Conservation (phyloP, 2,329 filamentous ascomycete genomes). For the Colletotrichum lentis region DNA sequence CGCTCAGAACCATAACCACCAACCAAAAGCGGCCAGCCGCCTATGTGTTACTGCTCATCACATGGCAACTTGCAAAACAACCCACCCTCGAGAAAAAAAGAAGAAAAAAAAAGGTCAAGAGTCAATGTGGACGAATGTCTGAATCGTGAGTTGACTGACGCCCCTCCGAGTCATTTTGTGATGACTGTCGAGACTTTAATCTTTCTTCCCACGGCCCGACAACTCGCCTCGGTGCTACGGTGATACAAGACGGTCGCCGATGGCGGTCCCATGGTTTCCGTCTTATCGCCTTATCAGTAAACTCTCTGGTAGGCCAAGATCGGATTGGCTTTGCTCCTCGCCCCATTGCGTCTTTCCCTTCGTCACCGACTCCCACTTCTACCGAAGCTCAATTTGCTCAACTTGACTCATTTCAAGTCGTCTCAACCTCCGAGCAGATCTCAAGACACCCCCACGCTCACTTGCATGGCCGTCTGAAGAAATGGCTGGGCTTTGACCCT, state of each 20-base stretch:
- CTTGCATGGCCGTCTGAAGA: slow-evolving; percentile 30
- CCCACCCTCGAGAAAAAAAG: too few relatives aligned
- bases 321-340: slow-evolving; percentile 6
- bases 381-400: neutral
- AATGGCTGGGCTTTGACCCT: slow-evolving; percentile 34
- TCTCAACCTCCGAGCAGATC: neutral
- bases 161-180: neutral
- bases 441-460: neutral
- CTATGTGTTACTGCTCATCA: neutral
- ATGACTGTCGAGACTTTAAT: neutral
- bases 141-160: too few relatives aligned
- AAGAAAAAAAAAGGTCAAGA: too few relatives aligned
- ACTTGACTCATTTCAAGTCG: neutral
- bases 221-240: slow-evolving; percentile 34
- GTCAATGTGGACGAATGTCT: neutral
- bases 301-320: slow-evolving; percentile 29
- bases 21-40: neutral
- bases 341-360: slow-evolving; percentile 6
- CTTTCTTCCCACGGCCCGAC: slow-evolving; percentile 16
- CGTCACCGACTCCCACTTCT: slow-evolving; percentile 16
- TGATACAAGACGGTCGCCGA: slow-evolving; percentile 35
- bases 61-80: neutral
- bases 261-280: slow-evolving; percentile 10
- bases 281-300: slow-evolving; percentile 36
- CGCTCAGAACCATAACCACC: neutral